Conservation (phyloP, 1,284 basidiomycete species). For the Coniferiporia weirii region DNA sequence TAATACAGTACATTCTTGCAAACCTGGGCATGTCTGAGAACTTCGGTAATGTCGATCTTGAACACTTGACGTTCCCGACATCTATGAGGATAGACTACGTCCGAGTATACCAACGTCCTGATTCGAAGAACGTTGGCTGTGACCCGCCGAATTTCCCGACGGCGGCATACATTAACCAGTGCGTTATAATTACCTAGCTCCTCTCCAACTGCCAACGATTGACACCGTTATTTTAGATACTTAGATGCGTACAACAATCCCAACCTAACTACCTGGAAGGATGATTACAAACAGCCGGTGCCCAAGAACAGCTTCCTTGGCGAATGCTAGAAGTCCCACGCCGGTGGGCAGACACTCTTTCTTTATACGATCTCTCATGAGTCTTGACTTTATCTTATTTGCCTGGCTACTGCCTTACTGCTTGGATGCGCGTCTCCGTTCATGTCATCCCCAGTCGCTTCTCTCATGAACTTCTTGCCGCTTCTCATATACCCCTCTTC, state of each 20-base stretch:
- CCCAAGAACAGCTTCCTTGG: slow-evolving; percentile 54
- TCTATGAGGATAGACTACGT: slow-evolving; percentile 80
- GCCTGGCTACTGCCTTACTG: not conserved
- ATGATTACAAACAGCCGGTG: slow-evolving; percentile 52
- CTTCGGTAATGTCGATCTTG: slow-evolving; percentile 67
- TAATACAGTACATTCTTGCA: slow-evolving; percentile 61
- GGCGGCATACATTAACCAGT: slow-evolving; percentile 66
- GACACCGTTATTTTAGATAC: slow-evolving; percentile 23
- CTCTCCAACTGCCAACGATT: not conserved
- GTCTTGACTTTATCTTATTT: not conserved
- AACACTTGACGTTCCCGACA: slow-evolving; percentile 62
- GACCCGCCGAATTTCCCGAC: slow-evolving; percentile 80
- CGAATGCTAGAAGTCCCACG: slow-evolving; percentile 37
- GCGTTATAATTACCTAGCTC: slow-evolving; percentile 23
- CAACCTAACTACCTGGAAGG: slow-evolving; percentile 35
- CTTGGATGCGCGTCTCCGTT: not conserved
- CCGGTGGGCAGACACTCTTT: too few relatives aligned
- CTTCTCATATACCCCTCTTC: not conserved
- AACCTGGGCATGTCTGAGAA: slow-evolving; percentile 81
- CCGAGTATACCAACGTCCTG: slow-evolving; percentile 72
- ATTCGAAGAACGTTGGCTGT: slow-evolving; percentile 73
- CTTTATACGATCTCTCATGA: not conserved
- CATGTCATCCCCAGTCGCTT: not conserved
- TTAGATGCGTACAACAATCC: slow-evolving; percentile 35
- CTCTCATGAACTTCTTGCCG: not conserved